A percentile compares a stretch with the other conserved stretches of the same genome.
Evolutionary conservation across 768 basidiomycete species (phyloP).

Genomic region (Boletus subcaerulescens): DNA sequence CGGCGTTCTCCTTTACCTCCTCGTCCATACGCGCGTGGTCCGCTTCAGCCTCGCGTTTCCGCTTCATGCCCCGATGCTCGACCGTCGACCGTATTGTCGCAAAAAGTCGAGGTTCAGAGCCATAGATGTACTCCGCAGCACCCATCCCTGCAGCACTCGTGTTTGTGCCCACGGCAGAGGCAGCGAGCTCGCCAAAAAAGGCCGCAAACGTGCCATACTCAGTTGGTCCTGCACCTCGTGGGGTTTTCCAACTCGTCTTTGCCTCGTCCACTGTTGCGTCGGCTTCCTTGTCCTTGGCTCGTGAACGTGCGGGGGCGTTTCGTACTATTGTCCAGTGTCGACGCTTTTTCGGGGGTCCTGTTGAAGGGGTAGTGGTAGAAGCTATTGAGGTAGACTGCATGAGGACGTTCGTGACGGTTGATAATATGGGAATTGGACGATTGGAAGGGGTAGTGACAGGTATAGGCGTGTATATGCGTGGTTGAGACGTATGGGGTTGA

Average conservation of each 20-base stretch:
- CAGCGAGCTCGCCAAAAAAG: conserved; percentile 44
- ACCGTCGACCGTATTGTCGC: conserved; percentile 40
- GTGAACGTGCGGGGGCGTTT: conserved; percentile 45
- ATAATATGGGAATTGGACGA: conserved; percentile 14
- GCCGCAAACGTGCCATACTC: conserved; percentile 65
- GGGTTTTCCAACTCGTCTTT: conserved; percentile 42
- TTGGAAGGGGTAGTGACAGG: conserved; percentile 28
- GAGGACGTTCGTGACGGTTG: conserved; percentile 8
- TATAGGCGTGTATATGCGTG: conserved; percentile 22
- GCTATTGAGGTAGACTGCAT: background rate
- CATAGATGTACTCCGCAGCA: conserved; percentile 9
- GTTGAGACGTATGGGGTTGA: background rate
- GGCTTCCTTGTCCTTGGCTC: conserved; percentile 51
- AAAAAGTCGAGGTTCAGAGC: conserved; percentile 19
- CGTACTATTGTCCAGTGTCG: conserved; percentile 64
- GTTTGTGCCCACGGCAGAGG: conserved; percentile 28
- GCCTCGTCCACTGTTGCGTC: conserved; percentile 34
- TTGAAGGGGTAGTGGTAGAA: background rate
- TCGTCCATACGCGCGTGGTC: background rate
- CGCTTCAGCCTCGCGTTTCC: conserved; percentile 16
- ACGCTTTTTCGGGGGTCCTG: conserved; percentile 29
- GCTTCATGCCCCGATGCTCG: conserved; percentile 23
- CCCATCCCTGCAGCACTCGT: conserved; percentile 4
- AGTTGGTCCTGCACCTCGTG: conserved; percentile 49
- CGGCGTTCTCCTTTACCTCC: conserved; percentile 11